Conservation (phyloP, 164 flowering plant species). For the Nymphaea thermarum region DNA sequence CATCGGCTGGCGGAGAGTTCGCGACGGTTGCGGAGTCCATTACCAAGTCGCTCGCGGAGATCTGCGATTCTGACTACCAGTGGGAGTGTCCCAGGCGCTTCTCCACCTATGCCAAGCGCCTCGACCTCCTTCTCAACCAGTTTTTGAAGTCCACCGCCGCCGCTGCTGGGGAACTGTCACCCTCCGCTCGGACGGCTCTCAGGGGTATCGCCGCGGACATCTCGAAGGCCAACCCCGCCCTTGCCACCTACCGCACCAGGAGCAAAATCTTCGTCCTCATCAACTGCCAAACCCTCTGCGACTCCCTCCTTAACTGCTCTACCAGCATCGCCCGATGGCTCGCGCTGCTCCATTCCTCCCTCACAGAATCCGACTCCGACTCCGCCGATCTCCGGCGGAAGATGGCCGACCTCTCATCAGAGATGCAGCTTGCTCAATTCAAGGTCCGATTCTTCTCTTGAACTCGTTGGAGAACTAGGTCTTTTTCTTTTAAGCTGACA, state of each 20-base stretch:
- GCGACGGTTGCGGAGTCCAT: conserved; percentile 19
- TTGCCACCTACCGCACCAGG: conserved; percentile 19
- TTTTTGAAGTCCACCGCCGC: conserved; percentile 14
- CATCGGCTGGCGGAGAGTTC: not conserved
- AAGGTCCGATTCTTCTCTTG: conserved; percentile 13
- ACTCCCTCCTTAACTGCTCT: conserved; percentile 23
- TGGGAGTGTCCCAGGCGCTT: conserved; percentile 34
- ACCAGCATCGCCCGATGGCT: conserved; percentile 41
- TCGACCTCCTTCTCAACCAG: conserved; percentile 25
- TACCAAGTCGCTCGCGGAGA: conserved; percentile 14
- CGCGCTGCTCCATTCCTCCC: conserved; percentile 29
- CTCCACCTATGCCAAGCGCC: conserved; percentile 25
- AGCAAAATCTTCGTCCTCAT: conserved; percentile 41
- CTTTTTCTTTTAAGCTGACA: not conserved
- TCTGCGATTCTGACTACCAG: conserved; percentile 14
- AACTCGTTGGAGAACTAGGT: not conserved
- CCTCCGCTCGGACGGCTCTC: conserved; percentile 28
- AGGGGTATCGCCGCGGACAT: conserved; percentile 35
- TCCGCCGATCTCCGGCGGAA: conserved; percentile 30
- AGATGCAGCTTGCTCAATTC: conserved; percentile 43
- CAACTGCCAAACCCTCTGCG: conserved; percentile 26
- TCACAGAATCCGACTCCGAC: conserved; percentile 3
- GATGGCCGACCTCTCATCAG: conserved; percentile 32
- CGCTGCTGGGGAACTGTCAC: not conserved
- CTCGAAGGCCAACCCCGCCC: conserved; percentile 15